Evolutionary conservation across 2,329 filamentous ascomycete genomes (phyloP).

Genomic region (Aspergillus nomiae): DNA sequence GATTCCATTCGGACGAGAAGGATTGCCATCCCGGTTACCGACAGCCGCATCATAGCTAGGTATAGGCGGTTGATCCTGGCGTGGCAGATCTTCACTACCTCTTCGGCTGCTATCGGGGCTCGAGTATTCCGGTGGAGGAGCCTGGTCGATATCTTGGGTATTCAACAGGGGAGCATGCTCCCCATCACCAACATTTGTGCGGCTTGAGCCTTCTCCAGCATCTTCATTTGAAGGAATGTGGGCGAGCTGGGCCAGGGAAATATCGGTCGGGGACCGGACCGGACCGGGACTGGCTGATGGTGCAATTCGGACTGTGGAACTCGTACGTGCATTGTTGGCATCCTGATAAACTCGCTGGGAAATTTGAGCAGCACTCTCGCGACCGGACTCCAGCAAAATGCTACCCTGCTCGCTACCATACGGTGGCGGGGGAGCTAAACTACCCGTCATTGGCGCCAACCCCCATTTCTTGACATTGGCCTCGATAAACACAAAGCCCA

Average conservation of each 20-base stretch:
- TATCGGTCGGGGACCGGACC: slow-evolving; percentile 88
- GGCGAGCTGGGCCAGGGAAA: slow-evolving; percentile 84
- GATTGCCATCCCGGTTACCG: slow-evolving; percentile 30
- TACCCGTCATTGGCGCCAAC: slow-evolving; percentile 91
- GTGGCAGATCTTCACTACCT: slow-evolving; percentile 57
- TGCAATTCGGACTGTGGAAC: slow-evolving; percentile 73
- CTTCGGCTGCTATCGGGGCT: slow-evolving; percentile 57
- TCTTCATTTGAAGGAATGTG: slow-evolving; percentile 68
- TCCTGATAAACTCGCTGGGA: slow-evolving; percentile 49
- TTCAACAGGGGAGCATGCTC: slow-evolving; percentile 30
- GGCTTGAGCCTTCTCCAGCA: slow-evolving; percentile 71
- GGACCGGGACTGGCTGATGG: slow-evolving; percentile 85
- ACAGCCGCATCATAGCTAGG: slow-evolving; percentile 81
- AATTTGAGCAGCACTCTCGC: slow-evolving; percentile 52
- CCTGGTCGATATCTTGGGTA: slow-evolving; percentile 30
- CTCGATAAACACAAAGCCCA: slow-evolving; percentile 98
- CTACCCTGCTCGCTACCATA: slow-evolving; percentile 97
- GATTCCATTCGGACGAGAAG: slow-evolving; percentile 2
- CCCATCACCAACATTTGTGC: slow-evolving; percentile 29
- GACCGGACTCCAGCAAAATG: slow-evolving; percentile 86
- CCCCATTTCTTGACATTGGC: slow-evolving; percentile 99
- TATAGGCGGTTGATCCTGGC: slow-evolving; percentile 66
- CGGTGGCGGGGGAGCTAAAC: slow-evolving; percentile 88
- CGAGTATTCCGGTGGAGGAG: slow-evolving; percentile 53
- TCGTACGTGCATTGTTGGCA: slow-evolving; percentile 72